Evolutionary conservation across 2,329 filamentous ascomycete genomes (phyloP), one percentile per base, ranked within the genome.

Genomic region (Tolypocladium sp.): DNA sequence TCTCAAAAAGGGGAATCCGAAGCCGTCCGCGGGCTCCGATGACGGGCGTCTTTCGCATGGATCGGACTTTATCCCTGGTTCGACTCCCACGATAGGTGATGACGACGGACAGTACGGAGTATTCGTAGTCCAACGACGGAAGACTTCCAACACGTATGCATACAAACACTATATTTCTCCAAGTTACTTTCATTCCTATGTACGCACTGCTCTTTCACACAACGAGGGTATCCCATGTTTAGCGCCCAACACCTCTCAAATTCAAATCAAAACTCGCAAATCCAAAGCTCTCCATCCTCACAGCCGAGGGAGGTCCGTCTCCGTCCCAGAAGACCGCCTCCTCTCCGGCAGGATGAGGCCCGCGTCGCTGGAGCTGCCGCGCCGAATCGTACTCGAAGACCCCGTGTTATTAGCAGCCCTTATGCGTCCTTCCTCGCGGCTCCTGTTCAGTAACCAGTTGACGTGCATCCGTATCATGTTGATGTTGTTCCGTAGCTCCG

Each of bases 381-480:
- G 66, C 12, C 71, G 68, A 25, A 74, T 65, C n/a, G 63, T 59
- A 4, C 61, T 64, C 7, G 69, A 64, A 20, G 70, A 66, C 3
- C 67, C 73, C 4, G 72, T 68, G 35, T 62, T 74, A 57, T 73
- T 74, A 46, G 73, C 71, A 1, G 73, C 73, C 60, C 74, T 65
- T 41, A 73, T 68, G 25, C 75, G 72, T 1, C 73, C 76, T 64
- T 81, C 79, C 62, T 81, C 78, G 12, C 79, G 71, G 60, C 77
- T 77, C 61, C 78, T 75, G 61, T 81, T 82, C 68, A 84, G 77
- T 35, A 84, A 74, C 81, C 81, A 84, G 59, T 80, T 79, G 52
- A 84, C 79, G 63, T 85, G 81, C 81, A 84, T 84, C 58, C 79
- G 77, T 51, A 85, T 76, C 64, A 83, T 80, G 56, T 82, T 82